Base-by-base conservation (phyloP, 192 early-diverging fungal species). In the Backusella parvicylindrica region DNA sequence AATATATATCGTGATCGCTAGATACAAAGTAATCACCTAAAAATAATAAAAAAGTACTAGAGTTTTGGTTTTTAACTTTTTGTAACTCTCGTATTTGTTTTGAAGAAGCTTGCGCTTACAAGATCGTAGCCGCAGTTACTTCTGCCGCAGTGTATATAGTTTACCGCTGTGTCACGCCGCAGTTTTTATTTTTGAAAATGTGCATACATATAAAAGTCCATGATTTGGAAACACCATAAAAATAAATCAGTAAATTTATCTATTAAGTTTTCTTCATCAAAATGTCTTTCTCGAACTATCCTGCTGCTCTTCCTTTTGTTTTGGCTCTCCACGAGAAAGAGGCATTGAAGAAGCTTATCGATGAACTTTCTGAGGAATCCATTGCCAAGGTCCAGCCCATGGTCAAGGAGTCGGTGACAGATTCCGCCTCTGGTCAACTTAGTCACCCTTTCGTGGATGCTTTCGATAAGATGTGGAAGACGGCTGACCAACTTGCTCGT, bases 221-320 rank as follows among this genome's bases (percentile, higher is more conserved):
- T 2, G 11, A 60, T 28, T 26, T 60, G 15, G 1, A 28, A 60
- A 60, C 2, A 1, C 23, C 4, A 12, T 4, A 60, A 26, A 60
- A 28, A 11, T 12, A 15, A 60, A 60, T 0, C 21, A 3, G 9
- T 12, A 60, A 4, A 23, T 60, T 21, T 12, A 60, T 50, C 49
- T 9, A 2, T 13, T 26, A 60, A 13, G 23, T 60, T 30, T 60
- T 60, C 23, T 28, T 13, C 26, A 28, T 64, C 38, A 36, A 31
- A 47, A 76, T 76, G 75, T 72, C 70, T n/a, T 77, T 72, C 21
- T 36, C 36, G 15, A 77, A 71, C 36, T 77, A 49, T 67, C 76
- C 70, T 43, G 28, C 76, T 50, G 21, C 43, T 28, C 64, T 77
- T 23, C 76, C 76, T 50, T 77, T 30, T 28, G 28, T 77, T 70